Evolutionary conservation across 768 basidiomycete genomes (phyloP).

Genomic region (Hebeloma cylindrosporum): DNA sequence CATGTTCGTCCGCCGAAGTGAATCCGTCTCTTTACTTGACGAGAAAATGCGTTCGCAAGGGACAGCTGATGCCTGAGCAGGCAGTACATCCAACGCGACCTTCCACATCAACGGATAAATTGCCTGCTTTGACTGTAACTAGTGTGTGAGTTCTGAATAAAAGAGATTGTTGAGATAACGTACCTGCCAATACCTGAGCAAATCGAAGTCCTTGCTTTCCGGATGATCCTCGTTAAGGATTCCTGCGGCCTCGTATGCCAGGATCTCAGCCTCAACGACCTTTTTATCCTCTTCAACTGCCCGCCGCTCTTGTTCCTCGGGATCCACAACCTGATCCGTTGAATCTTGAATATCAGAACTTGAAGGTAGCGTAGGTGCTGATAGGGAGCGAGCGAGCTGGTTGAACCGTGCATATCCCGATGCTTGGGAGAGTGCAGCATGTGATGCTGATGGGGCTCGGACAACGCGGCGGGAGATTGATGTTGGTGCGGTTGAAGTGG

Average conservation of each 20-base stretch:
- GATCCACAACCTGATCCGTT: background rate
- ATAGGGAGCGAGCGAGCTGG: too few relatives aligned
- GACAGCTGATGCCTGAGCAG: constrained; percentile 10
- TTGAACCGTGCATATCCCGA: too few relatives aligned
- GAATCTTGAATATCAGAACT: background rate
- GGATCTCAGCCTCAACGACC: background rate
- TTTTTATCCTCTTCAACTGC: background rate
- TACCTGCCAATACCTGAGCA: constrained; percentile 12
- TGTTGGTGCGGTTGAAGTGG: background rate
- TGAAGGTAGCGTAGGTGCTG: background rate
- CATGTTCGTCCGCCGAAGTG: background rate
- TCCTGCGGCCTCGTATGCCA: background rate
- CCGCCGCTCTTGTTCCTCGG: background rate
- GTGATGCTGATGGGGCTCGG: too few relatives aligned
- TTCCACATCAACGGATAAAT: constrained; percentile 4
- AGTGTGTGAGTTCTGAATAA: background rate
- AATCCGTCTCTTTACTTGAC: constrained; percentile 11
- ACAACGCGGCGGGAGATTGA: constrained; percentile 4
- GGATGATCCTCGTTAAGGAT: background rate
- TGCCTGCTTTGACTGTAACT: too few relatives aligned
- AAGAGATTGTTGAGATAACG: background rate
- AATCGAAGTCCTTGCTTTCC: too few relatives aligned
- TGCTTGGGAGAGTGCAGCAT: too few relatives aligned
- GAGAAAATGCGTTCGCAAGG: constrained; percentile 11
- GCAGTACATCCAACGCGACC: constrained; percentile 3